Percentiles rank a stretch among this genome's conserved stretches.
Conservation (phyloP, 2,329 filamentous ascomycete species). For the Aspergillus candidus region DNA sequence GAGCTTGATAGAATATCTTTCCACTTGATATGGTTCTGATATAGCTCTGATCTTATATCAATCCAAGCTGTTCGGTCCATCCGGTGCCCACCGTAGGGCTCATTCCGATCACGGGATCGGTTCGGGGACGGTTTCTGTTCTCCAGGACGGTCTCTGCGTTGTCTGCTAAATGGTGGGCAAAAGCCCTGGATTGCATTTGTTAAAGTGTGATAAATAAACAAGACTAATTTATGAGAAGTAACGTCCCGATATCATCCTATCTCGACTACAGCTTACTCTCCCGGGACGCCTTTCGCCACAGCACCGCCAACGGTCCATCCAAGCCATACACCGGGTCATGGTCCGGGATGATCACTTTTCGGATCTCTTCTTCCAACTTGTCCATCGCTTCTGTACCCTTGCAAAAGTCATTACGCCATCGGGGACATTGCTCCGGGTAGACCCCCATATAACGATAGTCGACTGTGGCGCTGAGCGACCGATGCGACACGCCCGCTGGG, state of each 20-base stretch:
- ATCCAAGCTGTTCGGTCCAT: too few species aligned
- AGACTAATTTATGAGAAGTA: too few species aligned
- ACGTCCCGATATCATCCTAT: too few species aligned
- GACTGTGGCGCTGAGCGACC: neutral
- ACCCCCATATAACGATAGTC: constrained; percentile 3
- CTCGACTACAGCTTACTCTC: neutral
- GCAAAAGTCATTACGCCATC: constrained; percentile 3
- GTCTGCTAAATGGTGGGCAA: too few species aligned
- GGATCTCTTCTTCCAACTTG: neutral
- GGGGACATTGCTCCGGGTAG: neutral
- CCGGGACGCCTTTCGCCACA: neutral
- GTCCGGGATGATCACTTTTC: neutral
- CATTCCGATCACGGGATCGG: constrained; percentile 19
- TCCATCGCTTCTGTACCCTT: constrained; percentile 1
- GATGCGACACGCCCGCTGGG: constrained; percentile 5
- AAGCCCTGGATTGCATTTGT: too few species aligned
- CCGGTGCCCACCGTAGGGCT: constrained; percentile 13
- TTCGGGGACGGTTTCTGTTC: constrained; percentile 1
- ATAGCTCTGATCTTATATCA: too few species aligned
- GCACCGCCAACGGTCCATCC: constrained; percentile 1
- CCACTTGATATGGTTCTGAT: too few species aligned
- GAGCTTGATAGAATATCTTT: too few species aligned
- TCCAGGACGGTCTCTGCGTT: neutral
- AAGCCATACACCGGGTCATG: constrained; percentile 1
- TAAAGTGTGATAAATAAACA: too few species aligned